Evolutionary conservation across 352 stramenopile genomes (phyloP).

Genomic region (Globisporangium carolinianum): DNA sequence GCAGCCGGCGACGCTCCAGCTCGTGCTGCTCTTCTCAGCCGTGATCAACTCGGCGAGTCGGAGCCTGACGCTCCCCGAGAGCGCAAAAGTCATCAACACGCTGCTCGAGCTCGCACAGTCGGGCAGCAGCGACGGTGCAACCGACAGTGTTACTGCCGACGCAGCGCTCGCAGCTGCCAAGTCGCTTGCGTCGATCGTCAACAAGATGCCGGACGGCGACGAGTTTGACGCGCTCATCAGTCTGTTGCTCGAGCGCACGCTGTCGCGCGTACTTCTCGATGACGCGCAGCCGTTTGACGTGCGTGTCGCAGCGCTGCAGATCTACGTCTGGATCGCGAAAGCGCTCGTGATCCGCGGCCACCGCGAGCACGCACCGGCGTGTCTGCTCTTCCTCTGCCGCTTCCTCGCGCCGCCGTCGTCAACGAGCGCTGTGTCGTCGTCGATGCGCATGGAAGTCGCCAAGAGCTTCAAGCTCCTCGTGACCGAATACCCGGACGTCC

Average conservation of each 20-base stretch:
- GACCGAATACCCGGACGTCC: conserved; percentile 68
- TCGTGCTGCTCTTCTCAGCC: conserved; percentile 69
- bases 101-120: conserved; percentile 73
- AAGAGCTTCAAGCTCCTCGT: conserved; percentile 78
- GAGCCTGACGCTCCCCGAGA: conserved; percentile 46
- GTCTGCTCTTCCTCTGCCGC: conserved; percentile 61
- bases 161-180: conserved; percentile 61
- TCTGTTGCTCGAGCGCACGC: conserved; percentile 57
- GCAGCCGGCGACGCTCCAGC: conserved; percentile 39
- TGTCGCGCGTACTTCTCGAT: conserved; percentile 49
- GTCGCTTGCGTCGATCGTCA: conserved; percentile 78
- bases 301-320: conserved; percentile 63
- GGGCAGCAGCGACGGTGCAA: conserved; percentile 8
- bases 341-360: conserved; percentile 75
- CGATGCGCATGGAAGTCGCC: conserved; percentile 64
- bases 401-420: conserved; percentile 45
- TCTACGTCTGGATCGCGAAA: conserved; percentile 83
- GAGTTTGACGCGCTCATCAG: conserved; percentile 74
- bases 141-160: conserved; percentile 25
- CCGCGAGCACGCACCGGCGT: conserved; percentile 55
- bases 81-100: conserved; percentile 63
- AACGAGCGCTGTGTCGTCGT: conserved; percentile 17
- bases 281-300: conserved; percentile 26
- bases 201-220: conserved; percentile 80
- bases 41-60: conserved; percentile 75